These are phyloP conservation scores for Aspergillus amoenus DNA, from an alignment of 2,329 filamentous ascomycete species.

Conservation along the genomic window DNA sequence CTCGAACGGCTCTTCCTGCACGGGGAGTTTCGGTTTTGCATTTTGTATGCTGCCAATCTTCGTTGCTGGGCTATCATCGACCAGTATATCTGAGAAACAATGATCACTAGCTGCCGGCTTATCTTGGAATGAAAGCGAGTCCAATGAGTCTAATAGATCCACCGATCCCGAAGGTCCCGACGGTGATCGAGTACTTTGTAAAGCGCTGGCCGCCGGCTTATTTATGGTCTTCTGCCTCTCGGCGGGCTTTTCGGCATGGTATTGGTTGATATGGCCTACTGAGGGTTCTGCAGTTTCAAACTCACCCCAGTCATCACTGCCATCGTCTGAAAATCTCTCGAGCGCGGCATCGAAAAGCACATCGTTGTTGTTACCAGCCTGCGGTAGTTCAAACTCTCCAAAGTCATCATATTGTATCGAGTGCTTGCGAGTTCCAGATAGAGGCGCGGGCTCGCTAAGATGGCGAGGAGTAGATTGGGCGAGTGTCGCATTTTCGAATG, in stretches of 20 bases:
- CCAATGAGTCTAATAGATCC: conserved; percentile 25
- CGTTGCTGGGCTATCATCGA: neutral
- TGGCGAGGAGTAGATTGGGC: conserved; percentile 11
- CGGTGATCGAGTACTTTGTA: neutral
- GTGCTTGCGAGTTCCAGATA: conserved; percentile 3
- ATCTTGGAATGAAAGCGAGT: conserved; percentile 30
- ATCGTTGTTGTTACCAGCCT: conserved; percentile 39
- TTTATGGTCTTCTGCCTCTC: neutral
- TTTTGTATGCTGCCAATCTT: neutral
- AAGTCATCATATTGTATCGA: conserved; percentile 13
- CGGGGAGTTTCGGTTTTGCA: conserved; percentile 15
- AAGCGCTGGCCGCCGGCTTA: neutral
- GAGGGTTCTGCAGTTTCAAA: conserved; percentile 39
- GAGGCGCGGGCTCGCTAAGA: neutral
- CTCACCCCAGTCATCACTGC: conserved; percentile 48
- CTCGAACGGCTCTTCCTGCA: conserved; percentile 25
- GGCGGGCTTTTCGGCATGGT: neutral
- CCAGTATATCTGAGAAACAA: neutral
- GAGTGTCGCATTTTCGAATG: conserved; percentile 20
- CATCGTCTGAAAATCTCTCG: conserved; percentile 27
- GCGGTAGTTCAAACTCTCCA: conserved; percentile 15
- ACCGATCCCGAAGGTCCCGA: conserved; percentile 3
- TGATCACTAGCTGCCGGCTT: conserved; percentile 13
- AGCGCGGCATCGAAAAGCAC: conserved; percentile 64
- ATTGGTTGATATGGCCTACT: conserved; percentile 5